phyloP scores from a whole-genome alignment of 1,284 basidiomycete genomes.

The Ustilago loliicola region DNA sequence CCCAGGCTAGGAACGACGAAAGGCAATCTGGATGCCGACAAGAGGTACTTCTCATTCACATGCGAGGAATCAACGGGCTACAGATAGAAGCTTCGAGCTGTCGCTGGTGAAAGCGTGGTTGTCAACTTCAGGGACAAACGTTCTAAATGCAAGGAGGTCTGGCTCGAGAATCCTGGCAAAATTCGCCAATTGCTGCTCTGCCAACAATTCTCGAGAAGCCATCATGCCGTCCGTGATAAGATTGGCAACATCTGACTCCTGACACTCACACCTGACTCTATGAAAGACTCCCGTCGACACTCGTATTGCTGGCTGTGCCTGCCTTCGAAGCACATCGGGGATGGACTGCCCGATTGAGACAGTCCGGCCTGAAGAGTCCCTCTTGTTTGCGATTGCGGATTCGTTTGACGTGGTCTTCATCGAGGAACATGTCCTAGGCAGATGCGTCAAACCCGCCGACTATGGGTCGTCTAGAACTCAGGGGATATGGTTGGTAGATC shows the following conservation, averaged over 20 bases:
- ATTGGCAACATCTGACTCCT: no score
- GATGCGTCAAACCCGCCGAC: no score
- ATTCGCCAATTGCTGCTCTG: neutral
- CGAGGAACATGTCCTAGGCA: no score
- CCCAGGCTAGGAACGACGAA: neutral
- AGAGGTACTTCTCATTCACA: no score
- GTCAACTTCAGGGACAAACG: constrained; percentile 1
- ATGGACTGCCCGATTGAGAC: neutral
- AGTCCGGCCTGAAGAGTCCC: neutral
- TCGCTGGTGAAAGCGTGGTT: neutral
- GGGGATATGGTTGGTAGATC: neutral
- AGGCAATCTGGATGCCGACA: neutral
- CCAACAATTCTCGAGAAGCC: no score
- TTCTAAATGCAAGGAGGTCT: constrained; percentile 22
- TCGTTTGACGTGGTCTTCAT: neutral
- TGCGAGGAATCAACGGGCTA: neutral
- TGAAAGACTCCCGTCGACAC: neutral
- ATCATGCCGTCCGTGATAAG: neutral
- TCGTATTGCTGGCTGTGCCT: neutral
- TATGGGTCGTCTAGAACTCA: no score
- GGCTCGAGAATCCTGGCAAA: constrained; percentile 13
- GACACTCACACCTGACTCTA: neutral
- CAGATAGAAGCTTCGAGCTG: neutral
- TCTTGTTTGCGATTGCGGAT: neutral
- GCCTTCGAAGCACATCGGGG: neutral